Base-by-base conservation (phyloP, 495 filamentous ascomycete species). In the Letharia columbiana region DNA sequence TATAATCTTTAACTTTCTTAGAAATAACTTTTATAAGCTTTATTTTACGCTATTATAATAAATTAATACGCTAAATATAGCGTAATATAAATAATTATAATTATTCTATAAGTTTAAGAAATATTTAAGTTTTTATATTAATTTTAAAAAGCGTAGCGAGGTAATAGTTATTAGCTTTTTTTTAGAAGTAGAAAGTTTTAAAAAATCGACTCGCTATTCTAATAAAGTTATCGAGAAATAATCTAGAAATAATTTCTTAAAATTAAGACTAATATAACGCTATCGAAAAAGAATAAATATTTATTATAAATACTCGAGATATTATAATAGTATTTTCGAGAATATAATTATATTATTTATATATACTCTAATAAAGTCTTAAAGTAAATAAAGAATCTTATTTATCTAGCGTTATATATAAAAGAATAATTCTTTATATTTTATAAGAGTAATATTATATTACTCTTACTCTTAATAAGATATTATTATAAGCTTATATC, bases 201-300 rank as follows among this genome's bases (percentile, higher is more conserved):
- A 33, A 20, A 15, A 49, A 28, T 62, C 15, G 10, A 62, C 10
- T 50, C 12, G 12, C n/a, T 62, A 52, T 20, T 12, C 7, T 3
- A 62, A n/a, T 39, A 62, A 50, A 50, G n/a, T n/a, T n/a, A n/a
- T n/a, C n/a, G n/a, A n/a, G n/a, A 7, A 13, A 35, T 62, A 62
- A 3, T 35, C 3, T 62, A 62, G 9, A 18, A 62, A 62, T 2
- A 10, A 47, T 9, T 61, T 62, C 15, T 62, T 62, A 20, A 23
- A 6, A 44, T 35, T 62, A 17, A 62, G 31, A 18, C 1, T 62
- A 49, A 62, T 62, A 0, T 17, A 15, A 9, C 20, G 10, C 20
- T 18, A 0, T 9, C 18, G 10, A 47, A 18, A 62, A 1, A 62
- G 28, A 0, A 15, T 6, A 31, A 62, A 62, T 6, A 62, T 15